phyloP scores from a whole-genome alignment of 495 filamentous ascomycete genomes.

The Xylaria venustula region DNA sequence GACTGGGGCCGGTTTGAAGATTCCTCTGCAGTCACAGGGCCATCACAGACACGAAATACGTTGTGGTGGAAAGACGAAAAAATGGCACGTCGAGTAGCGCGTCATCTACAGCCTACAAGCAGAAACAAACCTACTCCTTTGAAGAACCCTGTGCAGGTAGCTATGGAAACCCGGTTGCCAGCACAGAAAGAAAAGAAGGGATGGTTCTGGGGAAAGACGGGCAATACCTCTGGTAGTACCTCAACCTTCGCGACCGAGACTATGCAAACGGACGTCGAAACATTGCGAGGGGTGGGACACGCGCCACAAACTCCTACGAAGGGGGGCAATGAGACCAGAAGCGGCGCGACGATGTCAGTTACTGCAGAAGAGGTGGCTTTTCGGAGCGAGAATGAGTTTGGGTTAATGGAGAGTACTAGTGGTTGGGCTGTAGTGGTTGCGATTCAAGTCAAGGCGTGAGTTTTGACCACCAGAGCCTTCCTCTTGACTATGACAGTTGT shows the following conservation, averaged over 20 bases:
- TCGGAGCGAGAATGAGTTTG: slow-evolving; percentile 51
- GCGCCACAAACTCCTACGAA: neutral
- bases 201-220: slow-evolving; percentile 24
- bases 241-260: neutral
- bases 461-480: neutral
- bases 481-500: no score
- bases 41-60: neutral
- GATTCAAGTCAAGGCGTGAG: slow-evolving; percentile 30
- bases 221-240: neutral
- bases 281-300: slow-evolving; percentile 6
- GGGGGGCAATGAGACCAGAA: slow-evolving; percentile 11
- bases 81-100: slow-evolving; percentile 45
- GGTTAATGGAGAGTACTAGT: slow-evolving; percentile 48
- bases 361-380: slow-evolving; percentile 53
- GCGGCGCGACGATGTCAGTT: slow-evolving; percentile 34
- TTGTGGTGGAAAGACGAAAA: slow-evolving; percentile 49
- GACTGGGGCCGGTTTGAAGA: slow-evolving; percentile 43
- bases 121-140: slow-evolving; percentile 16
- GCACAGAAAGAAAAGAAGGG: slow-evolving; percentile 28
- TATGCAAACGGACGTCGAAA: slow-evolving; percentile 17
- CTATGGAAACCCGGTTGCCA: slow-evolving; percentile 28
- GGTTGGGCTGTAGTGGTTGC: slow-evolving; percentile 50
- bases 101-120: slow-evolving; percentile 40
- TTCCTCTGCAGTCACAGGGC: neutral
- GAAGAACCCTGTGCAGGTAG: slow-evolving; percentile 25